These are phyloP conservation scores for Neurospora intermedia DNA, from an alignment of 495 filamentous ascomycete genomes.

Conservation along the genomic window DNA sequence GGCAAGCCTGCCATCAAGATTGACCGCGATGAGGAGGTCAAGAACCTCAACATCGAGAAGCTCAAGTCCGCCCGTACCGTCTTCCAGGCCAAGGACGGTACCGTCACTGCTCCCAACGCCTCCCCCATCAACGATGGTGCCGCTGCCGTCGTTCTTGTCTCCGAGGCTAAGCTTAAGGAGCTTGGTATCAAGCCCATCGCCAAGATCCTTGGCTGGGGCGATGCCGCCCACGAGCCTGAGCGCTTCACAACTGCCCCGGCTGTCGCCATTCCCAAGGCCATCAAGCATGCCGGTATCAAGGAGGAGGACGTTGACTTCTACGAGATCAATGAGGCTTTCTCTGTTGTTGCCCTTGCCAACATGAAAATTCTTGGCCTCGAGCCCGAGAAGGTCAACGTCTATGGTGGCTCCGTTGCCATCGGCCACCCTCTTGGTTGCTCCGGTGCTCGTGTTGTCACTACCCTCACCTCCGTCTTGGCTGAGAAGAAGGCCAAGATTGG, in stretches of 20 bases:
- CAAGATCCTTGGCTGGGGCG: conserved; percentile 93
- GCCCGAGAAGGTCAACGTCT: conserved; percentile 86
- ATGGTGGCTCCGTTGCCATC: conserved; percentile 90
- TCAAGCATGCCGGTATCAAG: conserved; percentile 77
- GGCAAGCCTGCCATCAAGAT: conserved; percentile 79
- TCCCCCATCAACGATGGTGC: conserved; percentile 93
- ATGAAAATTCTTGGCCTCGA: conserved; percentile 73
- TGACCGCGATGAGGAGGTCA: conserved; percentile 86
- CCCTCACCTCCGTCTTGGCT: conserved; percentile 75
- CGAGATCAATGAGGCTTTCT: conserved; percentile 99
- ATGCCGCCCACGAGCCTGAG: conserved; percentile 77
- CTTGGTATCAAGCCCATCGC: conserved; percentile 82
- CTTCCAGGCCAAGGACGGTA: conserved; percentile 74
- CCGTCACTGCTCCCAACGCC: conserved; percentile 95
- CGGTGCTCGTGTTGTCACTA: conserved; percentile 88
- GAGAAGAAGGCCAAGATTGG: conserved; percentile 90
- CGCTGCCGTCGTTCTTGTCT: conserved; percentile 80
- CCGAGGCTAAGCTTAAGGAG: conserved; percentile 78
- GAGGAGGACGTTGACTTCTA: conserved; percentile 75
- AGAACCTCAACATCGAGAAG: conserved; percentile 94
- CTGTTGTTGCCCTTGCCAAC: conserved; percentile 90
- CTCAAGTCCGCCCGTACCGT: conserved; percentile 72
- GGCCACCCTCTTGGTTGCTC: conserved; percentile 91
- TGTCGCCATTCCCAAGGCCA: conserved; percentile 92
- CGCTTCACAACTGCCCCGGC: conserved; percentile 94